These are phyloP conservation scores for Aspergillus novoparasiticus DNA, from an alignment of 2,329 filamentous ascomycete genomes.

Conservation along the genomic window DNA sequence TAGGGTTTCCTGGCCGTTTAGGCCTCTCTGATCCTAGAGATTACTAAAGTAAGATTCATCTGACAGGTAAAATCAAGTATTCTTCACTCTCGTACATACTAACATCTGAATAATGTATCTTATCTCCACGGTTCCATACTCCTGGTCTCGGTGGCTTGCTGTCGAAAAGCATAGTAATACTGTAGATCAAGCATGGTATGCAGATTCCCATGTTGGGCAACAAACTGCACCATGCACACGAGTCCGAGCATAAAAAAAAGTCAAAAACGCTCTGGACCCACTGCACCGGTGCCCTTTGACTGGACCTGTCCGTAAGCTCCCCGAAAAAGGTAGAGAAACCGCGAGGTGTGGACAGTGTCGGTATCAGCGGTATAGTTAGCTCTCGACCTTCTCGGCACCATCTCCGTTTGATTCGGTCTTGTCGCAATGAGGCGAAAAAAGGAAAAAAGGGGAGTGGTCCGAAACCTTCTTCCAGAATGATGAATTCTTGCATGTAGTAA, in stretches of 20 bases:
- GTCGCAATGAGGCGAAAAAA: not conserved
- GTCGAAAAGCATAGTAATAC: constrained; percentile 7
- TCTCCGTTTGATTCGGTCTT: not conserved
- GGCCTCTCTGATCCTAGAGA: not conserved
- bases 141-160: constrained; percentile 1
- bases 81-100: not conserved
- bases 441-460: not conserved
- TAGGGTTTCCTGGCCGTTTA: not conserved
- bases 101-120: not conserved
- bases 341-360: not conserved
- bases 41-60: not conserved
- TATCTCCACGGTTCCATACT: constrained; percentile 10
- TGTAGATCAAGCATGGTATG: constrained; percentile 12
- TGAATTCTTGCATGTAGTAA: not conserved
- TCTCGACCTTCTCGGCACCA: not conserved
- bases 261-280: not conserved
- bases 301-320: not conserved
- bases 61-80: not conserved
- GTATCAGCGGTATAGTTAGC: not conserved
- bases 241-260: constrained; percentile 10
- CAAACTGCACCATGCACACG: constrained; percentile 15
- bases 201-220: constrained; percentile 16
- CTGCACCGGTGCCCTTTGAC: not conserved
- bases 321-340: not conserved
- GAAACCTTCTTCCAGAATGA: not conserved